A percentile compares a stretch with the other conserved stretches of the same genome.
Evolutionary conservation across 768 basidiomycete genomes (phyloP).

Genomic region (Psilocybe tampanensis): DNA sequence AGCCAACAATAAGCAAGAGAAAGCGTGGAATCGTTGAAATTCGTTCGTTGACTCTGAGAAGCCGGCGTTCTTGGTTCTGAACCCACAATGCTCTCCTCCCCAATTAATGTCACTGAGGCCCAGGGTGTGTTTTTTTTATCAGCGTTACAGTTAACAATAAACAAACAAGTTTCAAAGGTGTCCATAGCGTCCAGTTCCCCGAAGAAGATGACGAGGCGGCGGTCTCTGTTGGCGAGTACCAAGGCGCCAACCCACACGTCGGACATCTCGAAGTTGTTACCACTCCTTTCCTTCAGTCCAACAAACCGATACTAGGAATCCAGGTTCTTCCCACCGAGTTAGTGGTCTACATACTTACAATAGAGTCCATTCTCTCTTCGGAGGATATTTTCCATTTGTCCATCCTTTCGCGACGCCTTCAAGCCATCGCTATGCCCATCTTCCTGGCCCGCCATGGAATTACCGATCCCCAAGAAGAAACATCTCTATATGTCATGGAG

Average conservation of each 20-base stretch:
- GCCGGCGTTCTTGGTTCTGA: no score
- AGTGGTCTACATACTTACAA: conserved; percentile 16
- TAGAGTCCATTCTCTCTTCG: conserved; percentile 4
- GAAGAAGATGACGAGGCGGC: no score
- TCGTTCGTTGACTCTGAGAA: no score
- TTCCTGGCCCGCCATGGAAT: conserved; percentile 17
- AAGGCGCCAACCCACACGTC: neutral
- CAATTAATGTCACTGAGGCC: no score
- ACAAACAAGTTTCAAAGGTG: no score
- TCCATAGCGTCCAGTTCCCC: no score
- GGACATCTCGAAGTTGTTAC: neutral
- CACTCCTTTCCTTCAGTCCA: neutral
- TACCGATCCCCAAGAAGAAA: conserved; percentile 16
- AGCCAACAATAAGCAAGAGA: no score
- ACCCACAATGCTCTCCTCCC: no score
- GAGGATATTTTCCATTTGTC: conserved; percentile 15
- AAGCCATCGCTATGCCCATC: conserved; percentile 14
- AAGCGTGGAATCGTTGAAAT: no score
- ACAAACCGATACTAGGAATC: neutral
- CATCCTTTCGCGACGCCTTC: conserved; percentile 10
- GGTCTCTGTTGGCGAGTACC: no score
- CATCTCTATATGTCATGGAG: conserved; percentile 11
- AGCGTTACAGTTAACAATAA: no score
- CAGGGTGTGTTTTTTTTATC: no score
- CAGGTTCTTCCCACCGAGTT: conserved; percentile 22